A percentile compares a stretch with the other conserved stretches of the same genome.
phyloP scores from a whole-genome alignment of 2,329 filamentous ascomycete genomes.

The Simplicillium sp. region DNA sequence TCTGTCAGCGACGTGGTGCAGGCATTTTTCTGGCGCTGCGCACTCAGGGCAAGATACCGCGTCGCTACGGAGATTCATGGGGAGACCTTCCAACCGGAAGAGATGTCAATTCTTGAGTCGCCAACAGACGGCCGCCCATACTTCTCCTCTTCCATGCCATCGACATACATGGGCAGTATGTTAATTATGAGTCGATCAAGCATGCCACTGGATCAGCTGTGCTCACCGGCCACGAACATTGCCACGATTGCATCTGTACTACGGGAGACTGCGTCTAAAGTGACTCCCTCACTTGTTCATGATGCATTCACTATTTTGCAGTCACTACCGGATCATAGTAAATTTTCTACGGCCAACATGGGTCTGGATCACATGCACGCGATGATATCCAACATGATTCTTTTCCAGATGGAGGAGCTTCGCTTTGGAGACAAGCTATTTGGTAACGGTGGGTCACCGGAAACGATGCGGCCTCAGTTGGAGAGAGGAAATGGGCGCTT shows the following conservation, averaged over 20 bases:
- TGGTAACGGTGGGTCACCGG: conserved; percentile 13
- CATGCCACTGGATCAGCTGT: conserved; percentile 15
- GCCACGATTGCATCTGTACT: conserved; percentile 13
- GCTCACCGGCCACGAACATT: conserved; percentile 15
- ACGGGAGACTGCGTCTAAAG: conserved; percentile 14
- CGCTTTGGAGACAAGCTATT: conserved; percentile 17
- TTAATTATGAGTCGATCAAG: conserved; percentile 16
- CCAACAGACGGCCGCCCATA: conserved; percentile 20
- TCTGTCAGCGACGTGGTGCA: conserved; percentile 28
- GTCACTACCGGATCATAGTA: conserved; percentile 15
- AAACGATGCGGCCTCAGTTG: conserved; percentile 17
- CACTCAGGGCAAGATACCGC: conserved; percentile 22
- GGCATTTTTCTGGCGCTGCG: conserved; percentile 27
- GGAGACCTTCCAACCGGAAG: conserved; percentile 10
- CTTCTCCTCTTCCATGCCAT: conserved; percentile 17
- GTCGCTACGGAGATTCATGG: conserved; percentile 15
- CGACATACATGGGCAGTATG: conserved; percentile 18
- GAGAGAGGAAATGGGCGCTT: conserved; percentile 15
- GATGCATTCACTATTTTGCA: conserved; percentile 18
- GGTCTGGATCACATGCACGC: conserved; percentile 16
- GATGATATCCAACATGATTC: conserved; percentile 20
- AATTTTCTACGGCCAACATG: conserved; percentile 15
- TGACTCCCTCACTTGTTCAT: conserved; percentile 16
- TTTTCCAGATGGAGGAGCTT: conserved; percentile 16
- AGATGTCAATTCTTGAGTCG: conserved; percentile 21